Percentiles rank a stretch among this genome's conserved stretches.
Evolutionary conservation across 306 rosid species (phyloP).

Genomic region (Gleditsia sinensis): DNA sequence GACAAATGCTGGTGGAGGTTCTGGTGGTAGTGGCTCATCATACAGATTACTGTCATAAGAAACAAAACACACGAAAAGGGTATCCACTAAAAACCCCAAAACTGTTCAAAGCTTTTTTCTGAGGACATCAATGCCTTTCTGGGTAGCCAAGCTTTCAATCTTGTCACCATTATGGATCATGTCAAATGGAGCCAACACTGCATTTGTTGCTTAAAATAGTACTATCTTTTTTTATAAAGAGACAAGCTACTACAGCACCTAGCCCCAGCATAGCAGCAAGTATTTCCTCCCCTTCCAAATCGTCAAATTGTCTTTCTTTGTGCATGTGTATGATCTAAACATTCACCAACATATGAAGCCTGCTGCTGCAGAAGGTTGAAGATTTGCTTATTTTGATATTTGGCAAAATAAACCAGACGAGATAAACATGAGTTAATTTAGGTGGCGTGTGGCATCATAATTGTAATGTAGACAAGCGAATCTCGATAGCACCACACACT

Average conservation of each 20-base stretch:
- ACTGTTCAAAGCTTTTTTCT: slow-evolving; percentile 35
- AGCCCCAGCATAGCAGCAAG: slow-evolving; percentile 28
- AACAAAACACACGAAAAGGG: slow-evolving; percentile 43
- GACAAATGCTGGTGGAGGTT: slow-evolving; percentile 56
- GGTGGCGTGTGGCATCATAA: slow-evolving; percentile 18
- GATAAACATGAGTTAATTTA: slow-evolving; percentile 33
- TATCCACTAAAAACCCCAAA: slow-evolving; percentile 37
- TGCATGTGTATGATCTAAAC: neutral
- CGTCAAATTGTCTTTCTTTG: slow-evolving; percentile 29
- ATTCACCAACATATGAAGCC: slow-evolving; percentile 17
- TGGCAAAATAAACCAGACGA: slow-evolving; percentile 32
- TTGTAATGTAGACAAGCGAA: slow-evolving; percentile 35
- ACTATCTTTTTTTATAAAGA: slow-evolving; percentile 16
- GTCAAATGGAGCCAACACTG: slow-evolving; percentile 23
- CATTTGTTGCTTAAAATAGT: slow-evolving; percentile 38
- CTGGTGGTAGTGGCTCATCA: slow-evolving; percentile 75
- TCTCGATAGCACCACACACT: slow-evolving; percentile 32
- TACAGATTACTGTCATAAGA: slow-evolving; percentile 43
- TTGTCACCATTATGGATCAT: slow-evolving; percentile 45
- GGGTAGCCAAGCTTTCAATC: slow-evolving; percentile 31
- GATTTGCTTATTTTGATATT: slow-evolving; percentile 22
- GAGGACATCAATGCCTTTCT: slow-evolving; percentile 24
- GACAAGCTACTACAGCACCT: slow-evolving; percentile 34
- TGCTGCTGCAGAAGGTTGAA: slow-evolving; percentile 14
- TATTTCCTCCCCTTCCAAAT: slow-evolving; percentile 8